Percentiles rank a stretch among this genome's conserved stretches.
Evolutionary conservation across 768 basidiomycete species (phyloP).

Genomic region (Cantharellus cinnabarinus): DNA sequence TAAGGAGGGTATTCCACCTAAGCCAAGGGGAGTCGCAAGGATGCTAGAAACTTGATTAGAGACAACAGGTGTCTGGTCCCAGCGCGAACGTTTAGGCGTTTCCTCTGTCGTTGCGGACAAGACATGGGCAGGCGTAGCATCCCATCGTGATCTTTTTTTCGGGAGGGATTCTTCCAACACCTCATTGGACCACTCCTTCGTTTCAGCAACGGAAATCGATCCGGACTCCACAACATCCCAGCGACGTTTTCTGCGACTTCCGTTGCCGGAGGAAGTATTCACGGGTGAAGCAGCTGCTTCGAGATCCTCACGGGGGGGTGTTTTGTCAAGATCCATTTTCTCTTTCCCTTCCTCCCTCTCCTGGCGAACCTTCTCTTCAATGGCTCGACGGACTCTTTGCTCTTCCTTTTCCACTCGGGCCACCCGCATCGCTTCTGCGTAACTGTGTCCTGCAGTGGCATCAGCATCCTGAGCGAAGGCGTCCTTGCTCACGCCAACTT

Average conservation of each 20-base stretch:
- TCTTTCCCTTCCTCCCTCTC: constrained; percentile 48
- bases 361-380: constrained; percentile 73
- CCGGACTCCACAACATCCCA: constrained; percentile 40
- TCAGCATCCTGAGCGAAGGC: constrained; percentile 42
- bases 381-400: constrained; percentile 54
- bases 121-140: constrained; percentile 65
- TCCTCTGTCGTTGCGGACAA: constrained; percentile 28
- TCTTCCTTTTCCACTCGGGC: constrained; percentile 88
- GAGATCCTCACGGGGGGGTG: constrained; percentile 66
- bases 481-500: constrained; percentile 61
- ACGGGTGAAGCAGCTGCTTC: constrained; percentile 53
- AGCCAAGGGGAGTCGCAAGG: constrained; percentile 20
- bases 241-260: constrained; percentile 51
- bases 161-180: constrained; percentile 52
- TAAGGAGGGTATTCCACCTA: constrained; percentile 4
- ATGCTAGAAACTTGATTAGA: constrained; percentile 4
- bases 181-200: constrained; percentile 57
- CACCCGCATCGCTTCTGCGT: constrained; percentile 91
- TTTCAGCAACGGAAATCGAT: constrained; percentile 33
- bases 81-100: constrained; percentile 77
- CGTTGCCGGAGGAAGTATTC: constrained; percentile 26
- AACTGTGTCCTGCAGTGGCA: constrained; percentile 55
- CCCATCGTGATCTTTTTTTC: constrained; percentile 89
- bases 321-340: constrained; percentile 82
- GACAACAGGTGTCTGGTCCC: constrained; percentile 79